These are phyloP conservation scores for Cicer bijugum DNA, from an alignment of 306 rosid genomes.

Conservation along the genomic window DNA sequence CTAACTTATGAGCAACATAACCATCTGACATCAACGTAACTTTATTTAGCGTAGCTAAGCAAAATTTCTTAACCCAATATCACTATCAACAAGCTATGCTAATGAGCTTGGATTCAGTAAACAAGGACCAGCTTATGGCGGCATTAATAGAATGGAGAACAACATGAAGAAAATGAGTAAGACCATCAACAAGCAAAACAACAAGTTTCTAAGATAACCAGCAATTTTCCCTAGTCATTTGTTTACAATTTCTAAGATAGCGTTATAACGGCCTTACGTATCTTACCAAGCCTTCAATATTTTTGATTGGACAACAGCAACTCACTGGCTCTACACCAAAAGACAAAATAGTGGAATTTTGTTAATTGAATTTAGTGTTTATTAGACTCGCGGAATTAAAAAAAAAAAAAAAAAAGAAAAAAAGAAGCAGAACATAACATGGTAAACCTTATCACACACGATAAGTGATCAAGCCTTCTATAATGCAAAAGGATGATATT, in stretches of 20 bases:
- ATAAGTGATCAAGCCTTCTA: not conserved
- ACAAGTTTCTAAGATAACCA: not conserved
- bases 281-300: conserved; percentile 36
- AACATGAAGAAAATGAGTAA: too few relatives aligned
- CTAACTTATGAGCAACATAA: too few relatives aligned
- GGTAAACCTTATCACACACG: not conserved
- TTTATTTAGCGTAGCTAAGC: too few relatives aligned
- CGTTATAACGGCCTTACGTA: conserved; percentile 55
- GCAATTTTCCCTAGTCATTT: conserved; percentile 21
- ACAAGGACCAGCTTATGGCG: too few relatives aligned
- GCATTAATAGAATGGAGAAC: too few relatives aligned
- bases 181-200: too few relatives aligned
- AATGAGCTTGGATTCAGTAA: too few relatives aligned
- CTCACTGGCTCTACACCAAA: conserved; percentile 8
- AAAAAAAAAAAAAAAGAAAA: too few relatives aligned
- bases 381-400: not conserved
- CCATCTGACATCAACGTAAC: too few relatives aligned
- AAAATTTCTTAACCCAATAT: too few relatives aligned
- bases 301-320: conserved; percentile 37
- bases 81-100: too few relatives aligned
- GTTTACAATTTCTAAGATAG: conserved; percentile 39
- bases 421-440: too few relatives aligned
- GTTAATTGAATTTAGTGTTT: not conserved
- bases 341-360: conserved; percentile 21
- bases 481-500: conserved; percentile 19